A percentile compares a stretch with the other conserved stretches of the same genome.
phyloP scores from a whole-genome alignment of 441 rosid genomes.

The Sinapis alba region DNA sequence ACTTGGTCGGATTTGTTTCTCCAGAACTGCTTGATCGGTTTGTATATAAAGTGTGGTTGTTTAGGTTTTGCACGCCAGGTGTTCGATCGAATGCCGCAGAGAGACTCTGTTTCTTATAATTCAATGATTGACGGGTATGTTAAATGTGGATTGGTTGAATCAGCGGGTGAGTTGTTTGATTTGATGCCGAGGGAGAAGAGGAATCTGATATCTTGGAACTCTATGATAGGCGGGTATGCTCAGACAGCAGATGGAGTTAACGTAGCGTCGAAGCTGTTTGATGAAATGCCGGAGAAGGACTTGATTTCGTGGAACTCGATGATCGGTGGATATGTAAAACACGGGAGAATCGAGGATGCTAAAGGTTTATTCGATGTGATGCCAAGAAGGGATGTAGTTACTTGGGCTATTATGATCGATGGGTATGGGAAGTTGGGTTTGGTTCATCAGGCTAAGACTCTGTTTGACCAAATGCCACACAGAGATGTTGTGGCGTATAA shows the following conservation, averaged over 20 bases:
- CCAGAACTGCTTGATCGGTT: slow-evolving; percentile 59
- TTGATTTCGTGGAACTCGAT: slow-evolving; percentile 69
- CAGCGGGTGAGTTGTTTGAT: slow-evolving; percentile 48
- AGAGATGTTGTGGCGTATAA: slow-evolving; percentile 63
- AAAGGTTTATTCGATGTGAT: slow-evolving; percentile 48
- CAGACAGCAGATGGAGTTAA: slow-evolving; percentile 43
- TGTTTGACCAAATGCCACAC: slow-evolving; percentile 53
- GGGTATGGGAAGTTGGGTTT: slow-evolving; percentile 58
- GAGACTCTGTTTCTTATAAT: slow-evolving; percentile 66
- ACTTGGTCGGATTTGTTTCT: slow-evolving; percentile 62
- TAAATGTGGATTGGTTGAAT: slow-evolving; percentile 48
- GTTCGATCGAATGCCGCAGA: slow-evolving; percentile 49
- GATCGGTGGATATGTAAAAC: slow-evolving; percentile 58
- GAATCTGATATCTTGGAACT: slow-evolving; percentile 66
- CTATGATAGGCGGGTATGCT: slow-evolving; percentile 55
- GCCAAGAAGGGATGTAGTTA: slow-evolving; percentile 59
- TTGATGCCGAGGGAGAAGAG: slow-evolving; percentile 47
- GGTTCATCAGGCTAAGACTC: slow-evolving; percentile 47
- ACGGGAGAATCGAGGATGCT: slow-evolving; percentile 59
- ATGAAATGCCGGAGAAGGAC: slow-evolving; percentile 66
- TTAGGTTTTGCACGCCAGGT: slow-evolving; percentile 46
- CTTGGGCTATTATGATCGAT: slow-evolving; percentile 66
- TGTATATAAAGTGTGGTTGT: slow-evolving; percentile 55
- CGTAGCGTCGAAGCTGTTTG: slow-evolving; percentile 47
- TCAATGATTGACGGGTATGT: slow-evolving; percentile 69